Conservation (phyloP, 768 basidiomycete genomes). For the Cubamyces lactineus region DNA sequence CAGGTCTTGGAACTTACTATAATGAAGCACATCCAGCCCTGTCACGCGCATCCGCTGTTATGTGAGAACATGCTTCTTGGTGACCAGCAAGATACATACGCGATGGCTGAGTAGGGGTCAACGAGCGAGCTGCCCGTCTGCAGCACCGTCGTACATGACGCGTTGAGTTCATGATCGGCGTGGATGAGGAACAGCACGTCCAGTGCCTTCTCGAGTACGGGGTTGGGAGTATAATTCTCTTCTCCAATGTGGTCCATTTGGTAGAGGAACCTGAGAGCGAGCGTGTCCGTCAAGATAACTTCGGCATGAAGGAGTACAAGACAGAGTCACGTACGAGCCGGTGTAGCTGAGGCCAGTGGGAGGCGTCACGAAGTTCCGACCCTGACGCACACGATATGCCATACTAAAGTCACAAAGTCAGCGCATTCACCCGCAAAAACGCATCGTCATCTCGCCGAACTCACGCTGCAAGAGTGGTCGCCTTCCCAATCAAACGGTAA, state of each 20-base stretch:
- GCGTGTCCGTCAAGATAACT: neutral
- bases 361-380: conserved; percentile 83
- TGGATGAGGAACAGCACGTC: conserved; percentile 88
- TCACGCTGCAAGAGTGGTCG: conserved; percentile 84
- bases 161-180: conserved; percentile 91
- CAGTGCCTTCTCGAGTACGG: conserved; percentile 83
- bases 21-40: conserved; percentile 87
- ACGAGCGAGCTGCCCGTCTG: conserved; percentile 90
- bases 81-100: conserved; percentile 45
- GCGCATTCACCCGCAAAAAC: no score
- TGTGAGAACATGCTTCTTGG: neutral
- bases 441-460: no score
- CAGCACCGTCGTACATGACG: conserved; percentile 81
- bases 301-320: neutral
- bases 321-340: conserved; percentile 52
- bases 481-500: conserved; percentile 84
- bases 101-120: conserved; percentile 87
- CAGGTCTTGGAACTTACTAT: conserved; percentile 63
- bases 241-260: conserved; percentile 85
- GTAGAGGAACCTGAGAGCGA: conserved; percentile 71
- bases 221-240: conserved; percentile 76
- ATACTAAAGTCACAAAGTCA: conserved; percentile 50
- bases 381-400: conserved; percentile 93
- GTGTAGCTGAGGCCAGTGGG: conserved; percentile 84
- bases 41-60: neutral